Base-by-base conservation (phyloP, 148 eudicot genomes). In the Vaccinium darrowii region DNA sequence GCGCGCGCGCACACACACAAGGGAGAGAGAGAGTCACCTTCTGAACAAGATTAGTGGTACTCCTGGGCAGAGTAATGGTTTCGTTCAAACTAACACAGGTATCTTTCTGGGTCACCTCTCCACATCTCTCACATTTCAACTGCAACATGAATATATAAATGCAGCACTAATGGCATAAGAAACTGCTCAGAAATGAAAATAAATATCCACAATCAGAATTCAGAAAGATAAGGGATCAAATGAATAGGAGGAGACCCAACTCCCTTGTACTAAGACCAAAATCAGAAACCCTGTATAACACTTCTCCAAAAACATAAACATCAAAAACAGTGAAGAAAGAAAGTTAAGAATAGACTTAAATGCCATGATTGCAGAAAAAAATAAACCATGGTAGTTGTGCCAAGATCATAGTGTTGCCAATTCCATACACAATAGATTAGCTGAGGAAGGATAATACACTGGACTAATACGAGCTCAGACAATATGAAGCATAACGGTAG, bases 71-170 rank as follows among this genome's bases (percentile, higher is more conserved):
- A 76, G 94, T 83, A 82, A 93, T 90, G 21, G 86, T 89, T 58
- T 94, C 99, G 82, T 85, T 88, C 91, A 97, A 90, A 62, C 85
- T 86, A 52, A 95, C 91, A 76, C 91, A 91, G 0, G 94, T 90
- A 90, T 95, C 98, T 81, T 95, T 97, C 78, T 86, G 84, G 30
- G 96, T 95, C 50, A 89, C 87, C 87, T 97, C 98, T 69, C 98
- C 98, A 84, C 99, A 97, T 39, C 91, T 90, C 79, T 92, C 99
- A 81, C 99, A 97, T 90, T 87, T 91, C 89, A 97, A 79, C 99
- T 97, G 80, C 85, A 83, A 19, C 53, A 81, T 12, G 43, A 43
- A 54, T 23, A 30, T 76, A 88, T 11, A 84, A 63, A 51, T 51
- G 67, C 58, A 1, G 50, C 49, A 7, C 30, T 63, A 73, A 83